These are phyloP conservation scores for Barbarea vulgaris DNA, from an alignment of 345 rosid genomes.

Conservation along the genomic window DNA sequence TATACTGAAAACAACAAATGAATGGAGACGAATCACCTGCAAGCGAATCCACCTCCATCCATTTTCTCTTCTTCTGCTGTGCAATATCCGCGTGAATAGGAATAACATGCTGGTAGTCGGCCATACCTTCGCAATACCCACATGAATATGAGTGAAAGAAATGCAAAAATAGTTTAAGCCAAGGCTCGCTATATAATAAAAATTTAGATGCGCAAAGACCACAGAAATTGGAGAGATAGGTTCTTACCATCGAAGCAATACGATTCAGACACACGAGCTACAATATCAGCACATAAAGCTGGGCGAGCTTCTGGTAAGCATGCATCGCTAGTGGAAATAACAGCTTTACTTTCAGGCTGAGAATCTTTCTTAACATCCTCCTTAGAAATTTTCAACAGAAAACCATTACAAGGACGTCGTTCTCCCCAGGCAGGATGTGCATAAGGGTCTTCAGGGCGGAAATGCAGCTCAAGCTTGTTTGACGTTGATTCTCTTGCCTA, in stretches of 20 bases:
- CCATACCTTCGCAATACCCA: constrained; percentile 65
- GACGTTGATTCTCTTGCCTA: constrained; percentile 65
- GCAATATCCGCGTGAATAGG: constrained; percentile 80
- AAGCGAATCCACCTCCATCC: constrained; percentile 56
- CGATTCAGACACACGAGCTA: constrained; percentile 67
- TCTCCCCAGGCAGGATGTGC: constrained; percentile 81
- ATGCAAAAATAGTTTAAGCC: not conserved
- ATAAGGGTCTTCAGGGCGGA: constrained; percentile 91
- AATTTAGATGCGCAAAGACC: not conserved
- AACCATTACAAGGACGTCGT: constrained; percentile 54
- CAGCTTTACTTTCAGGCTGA: constrained; percentile 36
- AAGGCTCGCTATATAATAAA: not conserved
- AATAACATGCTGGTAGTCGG: constrained; percentile 91
- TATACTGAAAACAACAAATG: constrained; percentile 9
- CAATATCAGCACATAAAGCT: constrained; percentile 66
- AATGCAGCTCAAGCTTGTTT: constrained; percentile 70
- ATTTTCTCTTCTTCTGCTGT: constrained; percentile 64
- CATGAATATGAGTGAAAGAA: not conserved
- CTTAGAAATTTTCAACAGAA: constrained; percentile 63
- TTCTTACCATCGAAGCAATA: constrained; percentile 73
- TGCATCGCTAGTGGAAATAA: constrained; percentile 25
- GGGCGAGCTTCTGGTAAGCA: constrained; percentile 39
- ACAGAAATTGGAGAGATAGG: not conserved
- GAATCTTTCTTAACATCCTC: constrained; percentile 36
- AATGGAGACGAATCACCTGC: constrained; percentile 45